Conservation (phyloP, 2,329 filamentous ascomycete genomes). For the Pseudofabraea citricarpa region DNA sequence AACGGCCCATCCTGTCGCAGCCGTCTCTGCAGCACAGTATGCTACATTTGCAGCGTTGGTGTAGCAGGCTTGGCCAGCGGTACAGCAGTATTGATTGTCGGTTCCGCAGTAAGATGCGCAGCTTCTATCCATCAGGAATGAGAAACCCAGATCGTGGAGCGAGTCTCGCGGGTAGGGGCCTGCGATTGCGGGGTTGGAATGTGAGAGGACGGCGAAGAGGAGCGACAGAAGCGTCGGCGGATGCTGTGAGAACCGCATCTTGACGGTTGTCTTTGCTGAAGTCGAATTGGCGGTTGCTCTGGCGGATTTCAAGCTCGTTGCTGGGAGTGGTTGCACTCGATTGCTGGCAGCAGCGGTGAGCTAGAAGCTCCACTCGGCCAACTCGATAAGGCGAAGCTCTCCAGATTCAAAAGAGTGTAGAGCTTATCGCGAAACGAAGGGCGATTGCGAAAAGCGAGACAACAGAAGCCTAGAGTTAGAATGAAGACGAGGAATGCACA, state of each 20-base stretch:
- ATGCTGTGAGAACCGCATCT: conserved; percentile 31
- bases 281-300: conserved; percentile 7
- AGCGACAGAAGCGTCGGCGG: conserved; percentile 26
- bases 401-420: conserved; percentile 14
- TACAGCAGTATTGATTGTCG: conserved; percentile 52
- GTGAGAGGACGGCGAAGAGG: conserved; percentile 34
- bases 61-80: conserved; percentile 42
- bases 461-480: conserved; percentile 8
- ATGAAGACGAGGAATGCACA: conserved; percentile 7
- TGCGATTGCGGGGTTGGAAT: conserved; percentile 32
- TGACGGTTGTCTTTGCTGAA: conserved; percentile 14
- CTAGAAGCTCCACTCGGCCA: conserved; percentile 5
- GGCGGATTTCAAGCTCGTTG: background rate
- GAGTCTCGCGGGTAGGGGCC: conserved; percentile 46
- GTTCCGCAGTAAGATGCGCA: conserved; percentile 51
- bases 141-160: conserved; percentile 41
- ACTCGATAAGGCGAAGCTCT: conserved; percentile 2
- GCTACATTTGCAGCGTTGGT: conserved; percentile 44
- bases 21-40: conserved; percentile 36
- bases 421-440: conserved; percentile 1
- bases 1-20: conserved; percentile 33
- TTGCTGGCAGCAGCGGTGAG: conserved; percentile 10
- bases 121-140: conserved; percentile 30
- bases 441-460: conserved; percentile 3
- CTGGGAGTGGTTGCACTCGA: background rate